Evolutionary conservation across 768 basidiomycete species (phyloP), one percentile per base, ranked within the genome.

Genomic region (Strobilomyces confusus): DNA sequence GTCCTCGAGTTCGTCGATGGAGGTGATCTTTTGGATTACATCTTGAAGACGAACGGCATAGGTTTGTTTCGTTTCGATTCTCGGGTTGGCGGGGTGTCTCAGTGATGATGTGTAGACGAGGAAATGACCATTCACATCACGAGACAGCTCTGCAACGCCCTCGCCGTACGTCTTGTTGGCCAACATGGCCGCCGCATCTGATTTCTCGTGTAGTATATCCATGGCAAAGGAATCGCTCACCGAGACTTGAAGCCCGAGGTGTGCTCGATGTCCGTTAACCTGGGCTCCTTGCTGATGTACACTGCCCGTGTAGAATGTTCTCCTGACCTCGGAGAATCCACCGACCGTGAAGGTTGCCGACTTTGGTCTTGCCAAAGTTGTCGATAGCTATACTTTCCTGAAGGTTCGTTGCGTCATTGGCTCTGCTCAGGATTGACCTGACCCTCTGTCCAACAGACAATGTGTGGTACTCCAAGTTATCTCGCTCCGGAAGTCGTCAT

Each of bases 401-500:
- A 79, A 79, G 58, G 91, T 92, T 58, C 15, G 82, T 69, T 25
- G 5, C 22, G 14, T 36, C n/a, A 5, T 37, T 37, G 19, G 22
- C 15, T 46, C 36, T 36, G 13, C 17, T 44, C 3, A 15, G 34
- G 44, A 42, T 33, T n/a, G 22, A 50, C 29, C 26, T 60, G 19
- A 55, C 50, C n/a, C 13, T 23, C 20, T 33, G 30, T 32, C 37
- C 23, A 51, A 15, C 62, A 89, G 83, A 95, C 95, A 0, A 92
- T 95, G 89, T 98, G 95, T 61, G 95, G 95, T 5, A 99, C 97
- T 0, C 95, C 95, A 0, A 85, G 83, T 59, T 98, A 98, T 67
- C 83, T 97, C 6, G 94, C 93, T 1, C 92, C 92, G 1, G 95
- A 98, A 61, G 92, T 99, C 30, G 88, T 98, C 45, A 73, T 73